These are phyloP conservation scores for Arxiozyma slooffiae DNA, from an alignment of 1,139 yeast genomes.

Conservation along the genomic window DNA sequence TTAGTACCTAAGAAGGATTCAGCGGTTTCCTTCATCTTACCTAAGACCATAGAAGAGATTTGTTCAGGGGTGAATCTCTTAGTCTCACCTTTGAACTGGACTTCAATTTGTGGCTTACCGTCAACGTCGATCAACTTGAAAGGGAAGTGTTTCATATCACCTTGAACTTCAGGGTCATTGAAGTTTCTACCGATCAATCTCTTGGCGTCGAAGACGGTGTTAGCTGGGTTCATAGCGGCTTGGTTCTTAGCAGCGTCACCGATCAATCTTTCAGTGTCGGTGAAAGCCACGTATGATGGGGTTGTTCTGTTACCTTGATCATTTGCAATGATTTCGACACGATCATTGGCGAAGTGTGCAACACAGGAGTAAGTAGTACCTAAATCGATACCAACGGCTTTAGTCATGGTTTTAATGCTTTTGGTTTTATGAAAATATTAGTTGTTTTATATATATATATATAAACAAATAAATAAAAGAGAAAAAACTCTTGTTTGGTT, in stretches of 20 bases:
- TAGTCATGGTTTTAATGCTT: conserved; percentile 19
- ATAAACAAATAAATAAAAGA: too few species aligned
- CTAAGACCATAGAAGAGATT: conserved; percentile 90
- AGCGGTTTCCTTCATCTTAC: conserved; percentile 98
- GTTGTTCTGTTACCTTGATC: conserved; percentile 99
- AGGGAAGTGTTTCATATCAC: conserved; percentile 95
- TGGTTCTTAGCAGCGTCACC: conserved; percentile 99
- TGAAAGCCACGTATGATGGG: conserved; percentile 97
- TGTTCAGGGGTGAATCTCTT: conserved; percentile 96
- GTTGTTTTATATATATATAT: too few species aligned
- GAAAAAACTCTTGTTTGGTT: too few species aligned
- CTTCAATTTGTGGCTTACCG: conserved; percentile 91
- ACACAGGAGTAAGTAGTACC: conserved; percentile 99
- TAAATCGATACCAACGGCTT: conserved; percentile 33
- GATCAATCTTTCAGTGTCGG: conserved; percentile 93
- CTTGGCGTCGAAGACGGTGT: conserved; percentile 98
- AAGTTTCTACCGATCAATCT: conserved; percentile 96
- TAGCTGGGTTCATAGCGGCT: conserved; percentile 94
- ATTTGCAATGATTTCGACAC: conserved; percentile 93
- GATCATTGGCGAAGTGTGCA: conserved; percentile 81
- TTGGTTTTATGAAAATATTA: too few species aligned
- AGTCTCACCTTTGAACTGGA: conserved; percentile 88
- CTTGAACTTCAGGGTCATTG: conserved; percentile 84
- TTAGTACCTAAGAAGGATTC: conserved; percentile 87
- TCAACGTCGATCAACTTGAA: conserved; percentile 81